Base-by-base conservation (phyloP, 192 early-diverging fungal species). In the Coemansia sp. region DNA sequence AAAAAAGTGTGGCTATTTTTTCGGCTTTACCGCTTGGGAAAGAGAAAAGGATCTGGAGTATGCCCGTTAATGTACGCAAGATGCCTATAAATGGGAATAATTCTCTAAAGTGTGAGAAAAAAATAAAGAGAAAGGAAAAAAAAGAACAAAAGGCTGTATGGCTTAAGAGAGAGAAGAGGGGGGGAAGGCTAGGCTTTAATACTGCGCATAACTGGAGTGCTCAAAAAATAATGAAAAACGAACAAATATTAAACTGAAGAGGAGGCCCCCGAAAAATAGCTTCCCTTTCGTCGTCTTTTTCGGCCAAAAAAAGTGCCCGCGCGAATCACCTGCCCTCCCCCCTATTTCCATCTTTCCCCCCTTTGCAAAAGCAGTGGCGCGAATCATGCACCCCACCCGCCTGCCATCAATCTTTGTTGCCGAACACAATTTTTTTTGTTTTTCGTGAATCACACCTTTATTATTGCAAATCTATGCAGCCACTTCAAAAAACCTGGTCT, bases 111-210 rank as follows among this genome's bases (percentile, higher is more conserved):
- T 48, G 63, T 64, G 63, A 45, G 63, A 64, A 64, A 24, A 45
- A 16, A 56, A 44, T 36, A 42, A 42, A 35, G 29, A 6, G 53
- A 51, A 51, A 3, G 19, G 17, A 17, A 29, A 29, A 19, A 59
- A 33, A 33, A 37, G 42, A 36, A n/a, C 9, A 10, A 45, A 21
- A 44, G 16, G 46, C 50, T 6, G 11, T 46, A 6, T 8, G 45
- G 45, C n/a, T 39, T 61, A 36, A 4, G 54, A 70, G 59, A 34
- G 56, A 65, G n/a, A n/a, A n/a, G n/a, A n/a, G n/a, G n/a, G n/a
- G n/a, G n/a, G n/a, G 29, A 53, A 33, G 17, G 53, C 27, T 45
- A 16, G 29, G 31, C 53, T 16, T 5, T 33, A 35, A 41, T 56
- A 48, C 45, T 48, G 53, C 53, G 31, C 27, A 56, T 13, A 56